phyloP scores from a whole-genome alignment of 805 yeast genomes.

The Spathaspora boniae region DNA sequence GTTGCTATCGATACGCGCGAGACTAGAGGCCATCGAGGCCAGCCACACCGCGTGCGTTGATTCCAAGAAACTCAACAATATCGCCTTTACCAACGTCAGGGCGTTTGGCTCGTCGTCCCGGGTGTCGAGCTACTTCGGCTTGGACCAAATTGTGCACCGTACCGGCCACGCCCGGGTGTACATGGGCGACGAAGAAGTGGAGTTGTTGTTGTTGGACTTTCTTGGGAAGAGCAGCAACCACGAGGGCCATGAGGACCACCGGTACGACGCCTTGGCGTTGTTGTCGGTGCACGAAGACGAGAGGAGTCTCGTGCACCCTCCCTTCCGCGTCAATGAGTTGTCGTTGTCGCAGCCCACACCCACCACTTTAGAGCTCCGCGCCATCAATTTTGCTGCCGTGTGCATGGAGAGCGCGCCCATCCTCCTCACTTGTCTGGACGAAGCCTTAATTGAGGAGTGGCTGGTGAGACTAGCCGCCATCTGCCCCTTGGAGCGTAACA shows the following conservation, averaged over 20 bases:
- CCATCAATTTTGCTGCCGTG: slow-evolving; percentile 17
- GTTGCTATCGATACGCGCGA: slow-evolving; percentile 14
- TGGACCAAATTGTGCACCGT: slow-evolving; percentile 34
- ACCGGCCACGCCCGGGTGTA: slow-evolving; percentile 19
- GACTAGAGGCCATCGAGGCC: slow-evolving; percentile 17
- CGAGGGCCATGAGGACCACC: too few relatives aligned
- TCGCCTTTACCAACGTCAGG: slow-evolving; percentile 33
- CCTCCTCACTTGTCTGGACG: slow-evolving; percentile 14
- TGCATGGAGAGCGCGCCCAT: slow-evolving; percentile 12
- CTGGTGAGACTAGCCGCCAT: slow-evolving; percentile 25
- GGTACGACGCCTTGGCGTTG: slow-evolving; percentile 39
- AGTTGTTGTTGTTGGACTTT: slow-evolving; percentile 34
- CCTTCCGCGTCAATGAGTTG: slow-evolving; percentile 38
- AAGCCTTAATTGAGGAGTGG: slow-evolving; percentile 26
- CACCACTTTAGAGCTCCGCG: slow-evolving; percentile 11
- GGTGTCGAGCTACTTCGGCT: slow-evolving; percentile 38
- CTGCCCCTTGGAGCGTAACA: slow-evolving; percentile 28
- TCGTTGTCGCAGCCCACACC: slow-evolving; percentile 18
- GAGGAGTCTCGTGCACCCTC: slow-evolving; percentile 38
- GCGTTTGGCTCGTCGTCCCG: slow-evolving; percentile 18
- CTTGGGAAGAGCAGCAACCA: slow-evolving; percentile 12
- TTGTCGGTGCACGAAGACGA: slow-evolving; percentile 18
- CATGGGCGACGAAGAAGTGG: slow-evolving; percentile 17
- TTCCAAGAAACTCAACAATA: slow-evolving; percentile 24
- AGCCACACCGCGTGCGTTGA: slow-evolving; percentile 12